Percentiles rank a stretch among this genome's conserved stretches.
Conservation (phyloP, 2,329 filamentous ascomycete species). For the Ophidiomyces ophidiicola region DNA sequence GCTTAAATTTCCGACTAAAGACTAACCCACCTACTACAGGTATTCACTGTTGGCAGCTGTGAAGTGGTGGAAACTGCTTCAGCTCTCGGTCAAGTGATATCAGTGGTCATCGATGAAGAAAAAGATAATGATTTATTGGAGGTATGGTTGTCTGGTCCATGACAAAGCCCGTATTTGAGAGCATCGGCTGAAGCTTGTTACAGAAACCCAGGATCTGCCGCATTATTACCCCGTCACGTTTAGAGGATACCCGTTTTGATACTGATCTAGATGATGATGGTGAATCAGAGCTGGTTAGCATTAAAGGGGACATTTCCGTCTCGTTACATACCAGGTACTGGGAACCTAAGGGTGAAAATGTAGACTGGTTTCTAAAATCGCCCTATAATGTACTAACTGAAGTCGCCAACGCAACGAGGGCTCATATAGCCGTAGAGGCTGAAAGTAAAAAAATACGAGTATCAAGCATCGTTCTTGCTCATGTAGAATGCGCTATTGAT, state of each 20-base stretch:
- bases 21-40: conserved; percentile 14
- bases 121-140: conserved; percentile 25
- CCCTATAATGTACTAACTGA: conserved; percentile 17
- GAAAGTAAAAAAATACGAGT: conserved; percentile 20
- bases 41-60: conserved; percentile 20
- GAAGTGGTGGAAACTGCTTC: conserved; percentile 12
- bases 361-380: conserved; percentile 19
- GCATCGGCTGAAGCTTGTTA: background rate
- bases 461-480: conserved; percentile 16
- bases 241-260: conserved; percentile 15
- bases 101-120: conserved; percentile 22
- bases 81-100: conserved; percentile 15
- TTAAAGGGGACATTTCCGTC: background rate
- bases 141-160: conserved; percentile 17
- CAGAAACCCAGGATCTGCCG: conserved; percentile 23
- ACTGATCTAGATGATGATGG: conserved; percentile 16
- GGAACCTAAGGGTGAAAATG: conserved; percentile 15
- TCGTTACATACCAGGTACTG: conserved; percentile 19
- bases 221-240: conserved; percentile 16
- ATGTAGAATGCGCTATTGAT: conserved; percentile 22
- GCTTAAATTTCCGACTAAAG: background rate
- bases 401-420: conserved; percentile 21
- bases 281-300: conserved; percentile 6
- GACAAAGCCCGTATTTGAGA: background rate
- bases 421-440: conserved; percentile 18